Conservation (phyloP, 2,329 filamentous ascomycete species). For the Aschersonia sp. region DNA sequence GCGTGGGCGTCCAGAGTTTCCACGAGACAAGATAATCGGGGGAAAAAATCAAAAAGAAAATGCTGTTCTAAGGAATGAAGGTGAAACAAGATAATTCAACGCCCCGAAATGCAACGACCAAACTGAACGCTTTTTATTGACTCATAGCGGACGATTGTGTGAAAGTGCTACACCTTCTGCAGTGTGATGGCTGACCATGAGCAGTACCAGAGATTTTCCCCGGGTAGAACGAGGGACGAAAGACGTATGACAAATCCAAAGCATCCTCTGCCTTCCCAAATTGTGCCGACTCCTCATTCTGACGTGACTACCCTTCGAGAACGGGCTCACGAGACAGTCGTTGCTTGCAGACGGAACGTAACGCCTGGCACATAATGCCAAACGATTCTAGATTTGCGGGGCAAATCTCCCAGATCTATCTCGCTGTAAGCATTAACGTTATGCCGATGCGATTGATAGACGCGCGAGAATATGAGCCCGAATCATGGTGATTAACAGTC, state of each 20-base stretch:
- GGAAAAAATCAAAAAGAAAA: slow-evolving; percentile 4
- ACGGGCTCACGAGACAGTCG: neutral
- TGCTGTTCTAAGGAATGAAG: slow-evolving; percentile 3
- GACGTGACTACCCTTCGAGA: no score
- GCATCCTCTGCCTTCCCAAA: slow-evolving; percentile 1
- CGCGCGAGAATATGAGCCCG: no score
- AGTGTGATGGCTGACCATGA: slow-evolving; percentile 1
- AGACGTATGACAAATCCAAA: slow-evolving; percentile 4
- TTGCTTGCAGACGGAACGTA: neutral
- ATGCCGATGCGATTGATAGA: neutral
- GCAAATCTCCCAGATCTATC: neutral
- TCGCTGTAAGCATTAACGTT: neutral
- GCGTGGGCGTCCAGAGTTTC: neutral
- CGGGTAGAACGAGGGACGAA: slow-evolving; percentile 2
- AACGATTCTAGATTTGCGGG: neutral
- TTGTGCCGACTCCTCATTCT: neutral
- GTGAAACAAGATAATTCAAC: slow-evolving; percentile 16
- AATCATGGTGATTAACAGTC: neutral
- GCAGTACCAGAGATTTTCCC: slow-evolving; percentile 3
- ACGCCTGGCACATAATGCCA: neutral
- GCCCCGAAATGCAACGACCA: slow-evolving; percentile 22
- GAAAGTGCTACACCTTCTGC: neutral
- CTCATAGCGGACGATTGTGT: slow-evolving; percentile 1
- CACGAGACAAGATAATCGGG: no score
- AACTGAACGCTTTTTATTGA: slow-evolving; percentile 12